Percentiles rank a stretch among this genome's conserved stretches.
phyloP scores from a whole-genome alignment of 768 basidiomycete species.

The Boletus pseudopeckii region DNA sequence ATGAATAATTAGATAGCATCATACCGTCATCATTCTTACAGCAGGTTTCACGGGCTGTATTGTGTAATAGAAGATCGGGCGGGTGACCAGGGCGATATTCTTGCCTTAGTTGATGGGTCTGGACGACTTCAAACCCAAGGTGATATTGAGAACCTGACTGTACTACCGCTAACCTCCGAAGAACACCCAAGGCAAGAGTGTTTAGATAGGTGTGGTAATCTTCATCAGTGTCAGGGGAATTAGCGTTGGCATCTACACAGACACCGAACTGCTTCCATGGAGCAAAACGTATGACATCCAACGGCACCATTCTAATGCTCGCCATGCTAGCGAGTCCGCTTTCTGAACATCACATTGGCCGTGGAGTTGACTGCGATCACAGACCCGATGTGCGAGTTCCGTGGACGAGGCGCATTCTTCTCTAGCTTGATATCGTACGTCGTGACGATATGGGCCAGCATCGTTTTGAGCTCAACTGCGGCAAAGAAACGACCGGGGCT shows the following conservation, averaged over 20 bases:
- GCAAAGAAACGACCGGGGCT: slow-evolving; percentile 37
- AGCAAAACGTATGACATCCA: neutral
- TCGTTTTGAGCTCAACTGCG: slow-evolving; percentile 40
- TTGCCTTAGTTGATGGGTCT: too few relatives aligned
- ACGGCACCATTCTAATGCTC: neutral
- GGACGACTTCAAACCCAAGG: too few relatives aligned
- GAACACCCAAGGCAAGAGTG: neutral
- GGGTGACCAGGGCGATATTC: too few relatives aligned
- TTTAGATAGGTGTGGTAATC: neutral
- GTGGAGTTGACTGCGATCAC: neutral
- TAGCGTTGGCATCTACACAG: too few relatives aligned
- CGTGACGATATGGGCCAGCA: slow-evolving; percentile 43
- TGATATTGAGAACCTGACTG: too few relatives aligned
- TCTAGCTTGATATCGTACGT: slow-evolving; percentile 7
- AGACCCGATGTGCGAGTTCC: neutral
- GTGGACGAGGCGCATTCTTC: neutral
- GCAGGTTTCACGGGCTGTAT: neutral
- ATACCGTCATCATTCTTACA: neutral
- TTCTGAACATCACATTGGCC: slow-evolving; percentile 8
- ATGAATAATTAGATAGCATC: neutral
- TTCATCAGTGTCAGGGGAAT: neutral
- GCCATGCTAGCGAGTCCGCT: neutral
- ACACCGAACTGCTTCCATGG: neutral
- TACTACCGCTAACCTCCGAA: neutral
- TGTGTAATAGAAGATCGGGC: neutral